These are phyloP conservation scores for Alternaria burnsii DNA, from an alignment of 2,329 filamentous ascomycete genomes.

Conservation along the genomic window DNA sequence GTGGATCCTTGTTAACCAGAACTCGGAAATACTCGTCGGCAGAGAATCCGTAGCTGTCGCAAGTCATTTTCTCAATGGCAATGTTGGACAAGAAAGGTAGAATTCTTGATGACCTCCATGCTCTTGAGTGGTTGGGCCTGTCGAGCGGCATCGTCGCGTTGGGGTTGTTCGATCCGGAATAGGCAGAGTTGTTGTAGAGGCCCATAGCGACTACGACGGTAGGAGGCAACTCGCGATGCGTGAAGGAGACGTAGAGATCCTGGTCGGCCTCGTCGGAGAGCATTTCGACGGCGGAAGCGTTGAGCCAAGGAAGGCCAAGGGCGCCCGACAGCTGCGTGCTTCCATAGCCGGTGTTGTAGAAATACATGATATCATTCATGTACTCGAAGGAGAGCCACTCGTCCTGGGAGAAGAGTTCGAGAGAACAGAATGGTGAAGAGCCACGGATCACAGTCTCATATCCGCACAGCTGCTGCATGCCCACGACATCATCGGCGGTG, in stretches of 20 bases:
- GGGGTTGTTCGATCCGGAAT: slow-evolving; percentile 60
- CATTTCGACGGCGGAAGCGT: slow-evolving; percentile 63
- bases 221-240: slow-evolving; percentile 73
- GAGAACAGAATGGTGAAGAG: slow-evolving; percentile 68
- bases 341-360: slow-evolving; percentile 72
- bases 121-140: slow-evolving; percentile 68
- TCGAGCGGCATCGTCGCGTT: slow-evolving; percentile 72
- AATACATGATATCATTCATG: slow-evolving; percentile 69
- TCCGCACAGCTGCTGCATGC: slow-evolving; percentile 71
- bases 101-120: slow-evolving; percentile 70
- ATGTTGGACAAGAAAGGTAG: slow-evolving; percentile 73
- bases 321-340: slow-evolving; percentile 61
- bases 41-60: slow-evolving; percentile 64
- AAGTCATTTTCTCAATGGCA: slow-evolving; percentile 71
- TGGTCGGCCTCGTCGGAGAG: slow-evolving; percentile 59
- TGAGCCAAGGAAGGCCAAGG: slow-evolving; percentile 73
- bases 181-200: slow-evolving; percentile 73
- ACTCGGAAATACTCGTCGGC: slow-evolving; percentile 62
- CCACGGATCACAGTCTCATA: slow-evolving; percentile 72
- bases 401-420: slow-evolving; percentile 66
- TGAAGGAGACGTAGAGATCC: slow-evolving; percentile 73
- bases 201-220: slow-evolving; percentile 73
- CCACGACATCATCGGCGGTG: slow-evolving; percentile 68
- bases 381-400: slow-evolving; percentile 75
- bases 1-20: slow-evolving; percentile 61